phyloP scores from a whole-genome alignment of 495 filamentous ascomycete genomes.

The Daldinia vernicosa region DNA sequence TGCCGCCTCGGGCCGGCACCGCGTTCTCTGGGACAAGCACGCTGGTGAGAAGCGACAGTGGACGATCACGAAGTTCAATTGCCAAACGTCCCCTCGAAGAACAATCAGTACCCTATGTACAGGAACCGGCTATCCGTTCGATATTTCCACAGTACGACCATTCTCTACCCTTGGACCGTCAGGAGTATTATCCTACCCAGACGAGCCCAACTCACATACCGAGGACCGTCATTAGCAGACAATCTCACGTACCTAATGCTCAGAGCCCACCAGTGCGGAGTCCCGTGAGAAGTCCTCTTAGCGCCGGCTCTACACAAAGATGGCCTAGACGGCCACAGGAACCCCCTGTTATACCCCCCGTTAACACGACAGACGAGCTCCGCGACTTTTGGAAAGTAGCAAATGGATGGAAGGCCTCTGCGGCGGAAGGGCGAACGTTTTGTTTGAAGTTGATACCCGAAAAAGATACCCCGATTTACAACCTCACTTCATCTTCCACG shows the following conservation, averaged over 20 bases:
- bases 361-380: conserved; percentile 61
- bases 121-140: conserved; percentile 53
- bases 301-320: conserved; percentile 41
- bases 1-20: conserved; percentile 55
- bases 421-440: conserved; percentile 59
- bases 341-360: conserved; percentile 54
- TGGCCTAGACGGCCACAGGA: conserved; percentile 55
- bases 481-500: conserved; percentile 54
- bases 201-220: conserved; percentile 63
- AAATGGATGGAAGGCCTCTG: conserved; percentile 63
- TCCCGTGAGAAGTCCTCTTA: conserved; percentile 44
- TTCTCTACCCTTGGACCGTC: conserved; percentile 70
- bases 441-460: conserved; percentile 59
- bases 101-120: conserved; percentile 40
- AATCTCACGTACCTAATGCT: conserved; percentile 61
- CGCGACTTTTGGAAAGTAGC: conserved; percentile 63
- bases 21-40: conserved; percentile 62
- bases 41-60: conserved; percentile 58
- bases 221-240: conserved; percentile 62
- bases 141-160: conserved; percentile 89
- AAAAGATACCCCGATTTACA: conserved; percentile 62
- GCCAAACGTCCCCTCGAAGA: conserved; percentile 55
- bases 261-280: conserved; percentile 44
- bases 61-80: conserved; percentile 58
- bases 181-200: conserved; percentile 73